These are phyloP conservation scores for Globisporangium okanoganense DNA, from an alignment of 352 stramenopile genomes.

Conservation along the genomic window DNA sequence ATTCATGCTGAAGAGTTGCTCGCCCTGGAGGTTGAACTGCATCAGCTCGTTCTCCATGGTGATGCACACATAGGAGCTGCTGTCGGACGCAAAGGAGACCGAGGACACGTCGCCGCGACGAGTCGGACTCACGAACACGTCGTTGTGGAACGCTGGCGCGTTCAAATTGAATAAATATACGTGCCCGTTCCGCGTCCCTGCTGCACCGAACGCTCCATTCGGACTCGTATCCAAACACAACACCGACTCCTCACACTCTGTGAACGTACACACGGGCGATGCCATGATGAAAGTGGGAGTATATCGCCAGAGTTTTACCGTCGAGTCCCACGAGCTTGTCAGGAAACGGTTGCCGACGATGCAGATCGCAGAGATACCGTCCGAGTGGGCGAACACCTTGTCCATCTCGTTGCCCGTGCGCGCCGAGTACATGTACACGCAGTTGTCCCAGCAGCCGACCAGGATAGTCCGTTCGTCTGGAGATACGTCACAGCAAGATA, in stretches of 20 bases:
- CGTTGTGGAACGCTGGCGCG: slow-evolving; percentile 20
- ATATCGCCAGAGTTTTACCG: slow-evolving; percentile 73
- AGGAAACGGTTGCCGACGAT: slow-evolving; percentile 54
- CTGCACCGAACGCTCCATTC: slow-evolving; percentile 42
- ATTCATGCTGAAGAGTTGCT: slow-evolving; percentile 46
- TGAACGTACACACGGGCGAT: slow-evolving; percentile 48
- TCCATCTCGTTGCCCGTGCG: slow-evolving; percentile 52
- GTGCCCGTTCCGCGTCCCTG: slow-evolving; percentile 49
- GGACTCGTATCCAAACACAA: slow-evolving; percentile 63
- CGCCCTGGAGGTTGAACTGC: slow-evolving; percentile 47
- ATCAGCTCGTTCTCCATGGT: slow-evolving; percentile 68
- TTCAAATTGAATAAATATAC: slow-evolving; percentile 52
- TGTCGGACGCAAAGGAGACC: slow-evolving; percentile 47
- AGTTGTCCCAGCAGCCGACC: slow-evolving; percentile 71
- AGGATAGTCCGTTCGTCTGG: slow-evolving; percentile 58
- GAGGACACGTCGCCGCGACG: slow-evolving; percentile 42
- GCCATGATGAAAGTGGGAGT: slow-evolving; percentile 45
- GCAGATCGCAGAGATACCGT: slow-evolving; percentile 68
- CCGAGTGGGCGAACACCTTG: slow-evolving; percentile 56
- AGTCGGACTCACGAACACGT: slow-evolving; percentile 31
- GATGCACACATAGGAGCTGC: slow-evolving; percentile 56
- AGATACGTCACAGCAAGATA: slow-evolving; percentile 73
- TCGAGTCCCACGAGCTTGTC: slow-evolving; percentile 78
- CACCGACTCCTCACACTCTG: slow-evolving; percentile 60
- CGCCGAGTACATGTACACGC: slow-evolving; percentile 71